Base-by-base conservation (phyloP, 2,329 filamentous ascomycete species). In the Fusarium coicis region DNA sequence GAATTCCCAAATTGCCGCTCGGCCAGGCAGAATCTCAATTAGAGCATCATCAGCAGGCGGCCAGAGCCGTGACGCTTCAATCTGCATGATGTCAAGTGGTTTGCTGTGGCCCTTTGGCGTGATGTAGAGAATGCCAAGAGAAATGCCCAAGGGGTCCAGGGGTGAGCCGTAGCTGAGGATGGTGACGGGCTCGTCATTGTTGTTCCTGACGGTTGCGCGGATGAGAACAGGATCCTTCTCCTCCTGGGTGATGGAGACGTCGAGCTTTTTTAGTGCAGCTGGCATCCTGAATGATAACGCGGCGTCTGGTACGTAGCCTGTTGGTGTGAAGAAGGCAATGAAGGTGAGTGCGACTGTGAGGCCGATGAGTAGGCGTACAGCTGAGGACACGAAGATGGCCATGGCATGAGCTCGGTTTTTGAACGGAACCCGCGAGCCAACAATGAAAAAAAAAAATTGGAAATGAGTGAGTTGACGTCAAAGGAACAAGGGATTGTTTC, bases 161-260 rank as follows among this genome's bases (percentile, higher is more conserved):
- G 85, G 85, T 1, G 84, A 84, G 54, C 83, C 78, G 79, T 85
- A 87, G 7, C 74, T 77, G 40, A 87, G 80, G 28, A 87, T 72
- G 2, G 84, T 86, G 59, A 86, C 78, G 2, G 84, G 76, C 9
- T 72, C 62, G 5, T 78, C 71, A 60, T 83, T 79, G 16, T 78
- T 81, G 78, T 87, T 86, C 52, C 80, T 83, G 44, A 86, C 81
- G 4, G 76, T 78, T 44, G 84, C 74, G 15, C 77, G 79, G 34
- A 86, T 69, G 10, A 80, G 79, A 7, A 80, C 80, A 23, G 83
- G 81, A 50, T 81, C 80, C 21, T 81, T 80, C 44, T 68, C 68
- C 28, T 72, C 59, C 39, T 84, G 82, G 57, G 78, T 61, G 9
- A 83, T 75, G 28, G 79, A 75, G 34, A 85, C 80, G 2, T 76